These are phyloP conservation scores for Xylaria longipes DNA, from an alignment of 495 filamentous ascomycete genomes.

Conservation along the genomic window DNA sequence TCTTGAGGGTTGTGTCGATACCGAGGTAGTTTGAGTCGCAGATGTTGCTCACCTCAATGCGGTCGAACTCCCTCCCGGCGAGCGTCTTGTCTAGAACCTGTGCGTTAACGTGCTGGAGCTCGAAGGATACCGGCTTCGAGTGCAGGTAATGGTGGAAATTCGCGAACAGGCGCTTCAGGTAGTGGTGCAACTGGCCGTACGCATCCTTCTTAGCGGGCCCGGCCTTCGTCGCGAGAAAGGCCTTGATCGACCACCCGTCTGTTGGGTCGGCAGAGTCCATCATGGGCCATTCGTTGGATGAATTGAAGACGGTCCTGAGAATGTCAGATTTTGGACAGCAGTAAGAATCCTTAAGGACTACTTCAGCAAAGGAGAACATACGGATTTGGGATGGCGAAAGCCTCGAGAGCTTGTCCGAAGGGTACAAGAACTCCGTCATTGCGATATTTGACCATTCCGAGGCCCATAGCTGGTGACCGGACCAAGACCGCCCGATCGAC, in stretches of 20 bases:
- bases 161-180: constrained; percentile 5
- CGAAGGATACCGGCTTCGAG: background rate
- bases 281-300: constrained; percentile 12
- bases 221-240: constrained; percentile 7
- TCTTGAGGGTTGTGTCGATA: constrained; percentile 1
- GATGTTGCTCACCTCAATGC: constrained; percentile 20
- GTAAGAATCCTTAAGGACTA: background rate
- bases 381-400: constrained; percentile 43
- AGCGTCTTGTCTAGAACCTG: background rate
- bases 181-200: constrained; percentile 9
- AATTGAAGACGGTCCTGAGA: background rate
- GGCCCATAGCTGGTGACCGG: constrained; percentile 18
- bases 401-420: constrained; percentile 38
- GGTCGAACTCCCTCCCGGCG: constrained; percentile 8
- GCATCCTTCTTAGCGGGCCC: constrained; percentile 11
- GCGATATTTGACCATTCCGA: constrained; percentile 35
- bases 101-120: constrained; percentile 3
- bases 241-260: background rate
- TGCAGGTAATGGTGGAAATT: constrained; percentile 1
- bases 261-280: constrained; percentile 10
- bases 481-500: constrained; percentile 22
- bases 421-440: constrained; percentile 44
- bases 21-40: constrained; percentile 6
- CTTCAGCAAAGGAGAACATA: constrained; percentile 24
- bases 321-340: background rate